phyloP scores from a whole-genome alignment of 257 asterid genomes.

The Linaria vulgaris region DNA sequence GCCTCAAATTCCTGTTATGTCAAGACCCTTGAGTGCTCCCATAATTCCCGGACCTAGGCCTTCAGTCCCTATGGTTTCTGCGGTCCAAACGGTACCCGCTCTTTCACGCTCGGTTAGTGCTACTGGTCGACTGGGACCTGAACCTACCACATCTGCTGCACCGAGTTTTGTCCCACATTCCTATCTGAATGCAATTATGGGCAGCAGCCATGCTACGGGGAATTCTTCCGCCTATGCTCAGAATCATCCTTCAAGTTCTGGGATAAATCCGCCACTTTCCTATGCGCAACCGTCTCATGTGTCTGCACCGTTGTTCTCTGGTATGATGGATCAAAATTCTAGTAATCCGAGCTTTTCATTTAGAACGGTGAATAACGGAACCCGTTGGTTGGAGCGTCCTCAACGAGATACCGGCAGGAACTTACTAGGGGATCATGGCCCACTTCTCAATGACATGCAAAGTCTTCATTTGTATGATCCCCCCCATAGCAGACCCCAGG shows the following conservation, averaged over 20 bases:
- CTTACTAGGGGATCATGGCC: slow-evolving; percentile 32
- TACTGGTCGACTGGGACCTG: slow-evolving; percentile 75
- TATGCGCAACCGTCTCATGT: slow-evolving; percentile 49
- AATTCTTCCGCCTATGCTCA: slow-evolving; percentile 49
- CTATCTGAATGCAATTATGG: slow-evolving; percentile 79
- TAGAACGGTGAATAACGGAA: slow-evolving; percentile 55
- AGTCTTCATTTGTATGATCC: slow-evolving; percentile 44
- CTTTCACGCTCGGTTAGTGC: slow-evolving; percentile 77
- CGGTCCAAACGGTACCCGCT: slow-evolving; percentile 53
- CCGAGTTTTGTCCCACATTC: slow-evolving; percentile 70
- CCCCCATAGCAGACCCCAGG: slow-evolving; percentile 45
- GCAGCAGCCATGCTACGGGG: slow-evolving; percentile 44
- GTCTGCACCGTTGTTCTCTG: slow-evolving; percentile 48
- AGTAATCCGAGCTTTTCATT: slow-evolving; percentile 49
- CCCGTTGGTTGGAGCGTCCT: slow-evolving; percentile 53
- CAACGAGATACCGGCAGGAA: slow-evolving; percentile 48
- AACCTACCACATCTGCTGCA: slow-evolving; percentile 42
- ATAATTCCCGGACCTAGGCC: slow-evolving; percentile 54
- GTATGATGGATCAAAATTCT: slow-evolving; percentile 45
- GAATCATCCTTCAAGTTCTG: slow-evolving; percentile 45
- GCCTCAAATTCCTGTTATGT: slow-evolving; percentile 44
- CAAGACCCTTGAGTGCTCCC: slow-evolving; percentile 90
- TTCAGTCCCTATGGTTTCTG: slow-evolving; percentile 45
- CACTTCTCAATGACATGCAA: slow-evolving; percentile 40
- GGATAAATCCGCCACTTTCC: slow-evolving; percentile 39